Percentiles rank a stretch among this genome's conserved stretches.
phyloP scores from a whole-genome alignment of 2,329 filamentous ascomycete species.

The Nothopassalora personata region DNA sequence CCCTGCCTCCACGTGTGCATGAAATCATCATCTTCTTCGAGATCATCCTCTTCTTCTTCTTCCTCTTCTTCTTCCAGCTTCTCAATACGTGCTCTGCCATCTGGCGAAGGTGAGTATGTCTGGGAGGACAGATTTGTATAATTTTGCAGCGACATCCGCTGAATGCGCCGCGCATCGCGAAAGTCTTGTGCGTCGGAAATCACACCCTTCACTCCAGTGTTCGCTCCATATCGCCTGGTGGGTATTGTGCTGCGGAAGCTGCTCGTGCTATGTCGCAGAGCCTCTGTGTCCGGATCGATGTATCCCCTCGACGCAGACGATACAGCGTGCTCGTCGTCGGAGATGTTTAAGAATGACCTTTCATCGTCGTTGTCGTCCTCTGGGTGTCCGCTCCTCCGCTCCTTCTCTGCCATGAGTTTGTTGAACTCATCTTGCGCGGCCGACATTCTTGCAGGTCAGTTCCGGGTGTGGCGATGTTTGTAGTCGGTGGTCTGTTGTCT shows the following conservation, averaged over 20 bases:
- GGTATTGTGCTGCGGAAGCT: constrained; percentile 43
- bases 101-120: constrained; percentile 11
- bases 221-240: constrained; percentile 60
- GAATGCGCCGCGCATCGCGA: constrained; percentile 36
- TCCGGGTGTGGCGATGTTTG: constrained; percentile 9
- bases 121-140: constrained; percentile 15
- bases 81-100: constrained; percentile 12
- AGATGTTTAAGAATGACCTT: constrained; percentile 33
- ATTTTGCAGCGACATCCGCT: constrained; percentile 27
- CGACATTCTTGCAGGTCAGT: constrained; percentile 34
- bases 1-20: constrained; percentile 79
- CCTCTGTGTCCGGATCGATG: constrained; percentile 1
- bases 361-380: constrained; percentile 45
- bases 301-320: constrained; percentile 56
- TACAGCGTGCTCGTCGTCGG: constrained; percentile 39
- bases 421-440: constrained; percentile 50
- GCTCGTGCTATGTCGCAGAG: constrained; percentile 39
- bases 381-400: constrained; percentile 40
- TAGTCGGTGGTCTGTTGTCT: background rate
- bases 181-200: constrained; percentile 78
- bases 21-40: constrained; percentile 72
- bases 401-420: constrained; percentile 46
- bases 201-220: constrained; percentile 80
- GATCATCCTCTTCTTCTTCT: constrained; percentile 51
- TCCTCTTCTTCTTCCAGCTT: constrained; percentile 42